Base-by-base conservation (phyloP, 805 yeast species). In the Wickerhamomyces mucosus region DNA sequence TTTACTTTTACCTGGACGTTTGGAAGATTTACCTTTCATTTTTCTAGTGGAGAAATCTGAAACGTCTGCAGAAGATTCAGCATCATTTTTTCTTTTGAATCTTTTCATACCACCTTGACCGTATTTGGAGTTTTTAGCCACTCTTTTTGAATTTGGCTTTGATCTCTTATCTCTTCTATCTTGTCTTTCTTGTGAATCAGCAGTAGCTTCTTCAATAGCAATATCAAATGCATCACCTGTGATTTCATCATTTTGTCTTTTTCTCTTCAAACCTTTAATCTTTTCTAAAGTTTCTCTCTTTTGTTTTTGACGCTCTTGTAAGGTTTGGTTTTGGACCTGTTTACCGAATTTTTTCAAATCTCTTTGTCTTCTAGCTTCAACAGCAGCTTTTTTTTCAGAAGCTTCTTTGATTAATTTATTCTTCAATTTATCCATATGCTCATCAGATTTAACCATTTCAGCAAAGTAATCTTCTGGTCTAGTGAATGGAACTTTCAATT, bases 381-480 rank as follows among this genome's bases (percentile, higher is more conserved):
- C 89, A 33, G 86, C 69, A 2, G 95, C 95, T 59, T 80, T 82
- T 74, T 84, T 84, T 55, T 79, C 81, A 35, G 78, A 67, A 19
- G 79, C 80, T 55, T 85, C 96, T 41, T 74, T 69, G 27, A 86
- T 67, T 46, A 89, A 68, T 59, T 83, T 85, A 50, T 66, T 62
- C 67, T 84, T 86, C 52, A 92, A 70, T 59, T 75, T 83, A 51
- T 85, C 96, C 98, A 92, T 92, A 59, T 92, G 99, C 56, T 85
- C 96, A 58, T 92, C 98, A 33, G 88, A 78, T 64, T 92, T 92
- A 38, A 86, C 83, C 98, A 92, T 92, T 61, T 92, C 98, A 14
- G 98, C 99, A 62, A 92, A 92, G 58, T 84, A 92, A 55, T 92
- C 98, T 49, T 73, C 63, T 22, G 99, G 99, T 57, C 98, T 75